Evolutionary conservation across 2,329 filamentous ascomycete genomes (phyloP).

Genomic region (Ascochyta viciae-villosae): DNA sequence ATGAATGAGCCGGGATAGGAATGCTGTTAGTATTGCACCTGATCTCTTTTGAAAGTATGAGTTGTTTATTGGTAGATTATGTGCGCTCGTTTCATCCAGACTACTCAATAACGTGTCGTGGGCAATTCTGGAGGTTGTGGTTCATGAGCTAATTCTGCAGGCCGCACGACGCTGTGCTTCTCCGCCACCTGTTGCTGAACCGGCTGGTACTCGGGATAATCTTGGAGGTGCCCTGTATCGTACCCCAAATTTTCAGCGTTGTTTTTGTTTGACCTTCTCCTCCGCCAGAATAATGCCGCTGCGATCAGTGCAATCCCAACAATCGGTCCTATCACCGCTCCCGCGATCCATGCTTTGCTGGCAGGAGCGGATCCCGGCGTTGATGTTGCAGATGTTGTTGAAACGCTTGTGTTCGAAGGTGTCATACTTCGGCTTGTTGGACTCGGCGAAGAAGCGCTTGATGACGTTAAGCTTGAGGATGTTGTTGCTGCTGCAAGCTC

Average conservation of each 20-base stretch:
- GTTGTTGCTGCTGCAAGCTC: no score
- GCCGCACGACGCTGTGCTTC: background rate
- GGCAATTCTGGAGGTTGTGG: background rate
- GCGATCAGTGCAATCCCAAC: background rate
- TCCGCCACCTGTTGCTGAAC: background rate
- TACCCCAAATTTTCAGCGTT: background rate
- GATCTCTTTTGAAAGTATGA: no score
- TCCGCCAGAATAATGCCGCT: background rate
- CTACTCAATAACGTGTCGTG: background rate
- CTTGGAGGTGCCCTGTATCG: background rate
- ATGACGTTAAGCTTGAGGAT: background rate
- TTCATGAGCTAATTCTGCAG: background rate
- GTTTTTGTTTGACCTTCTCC: background rate
- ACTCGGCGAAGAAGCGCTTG: background rate
- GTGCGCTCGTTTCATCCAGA: no score
- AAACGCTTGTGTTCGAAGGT: background rate
- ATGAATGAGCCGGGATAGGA: no score
- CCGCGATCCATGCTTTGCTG: background rate
- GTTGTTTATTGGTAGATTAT: no score
- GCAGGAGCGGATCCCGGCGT: background rate
- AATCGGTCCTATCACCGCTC: background rate
- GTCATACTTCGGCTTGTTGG: background rate
- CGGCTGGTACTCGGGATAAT: background rate
- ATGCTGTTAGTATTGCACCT: no score
- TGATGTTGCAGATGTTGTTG: background rate